Percentiles rank a stretch among this genome's conserved stretches.
phyloP scores from a whole-genome alignment of 106 monocot species.

The Acanthochlamys bracteata region DNA sequence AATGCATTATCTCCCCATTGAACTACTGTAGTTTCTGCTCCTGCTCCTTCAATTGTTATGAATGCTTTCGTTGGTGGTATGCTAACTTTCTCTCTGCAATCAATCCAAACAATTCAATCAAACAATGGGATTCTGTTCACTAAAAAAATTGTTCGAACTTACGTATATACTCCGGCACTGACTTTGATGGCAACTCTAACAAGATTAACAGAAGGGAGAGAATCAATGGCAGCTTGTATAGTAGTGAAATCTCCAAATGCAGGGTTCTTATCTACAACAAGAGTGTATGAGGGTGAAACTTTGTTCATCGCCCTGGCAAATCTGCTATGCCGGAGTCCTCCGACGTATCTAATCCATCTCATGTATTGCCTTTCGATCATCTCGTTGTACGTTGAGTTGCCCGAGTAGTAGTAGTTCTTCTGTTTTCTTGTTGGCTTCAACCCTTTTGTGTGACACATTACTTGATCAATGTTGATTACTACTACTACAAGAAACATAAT shows the following conservation, averaged over 20 bases:
- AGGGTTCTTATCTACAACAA: constrained; percentile 79
- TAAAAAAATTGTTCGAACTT: constrained; percentile 7
- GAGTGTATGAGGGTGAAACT: constrained; percentile 55
- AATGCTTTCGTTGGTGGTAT: constrained; percentile 60
- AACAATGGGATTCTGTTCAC: not conserved
- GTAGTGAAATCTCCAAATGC: constrained; percentile 68
- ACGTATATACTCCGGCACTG: constrained; percentile 77
- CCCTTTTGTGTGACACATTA: constrained; percentile 32
- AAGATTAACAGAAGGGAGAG: constrained; percentile 59
- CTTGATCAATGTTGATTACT: constrained; percentile 8
- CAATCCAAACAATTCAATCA: not conserved
- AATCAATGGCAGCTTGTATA: constrained; percentile 77
- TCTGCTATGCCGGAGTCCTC: constrained; percentile 51
- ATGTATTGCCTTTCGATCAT: constrained; percentile 67
- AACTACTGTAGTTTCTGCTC: constrained; percentile 70
- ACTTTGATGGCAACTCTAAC: constrained; percentile 75
- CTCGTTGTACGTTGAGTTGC: constrained; percentile 34
- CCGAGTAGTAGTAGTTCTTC: constrained; percentile 6
- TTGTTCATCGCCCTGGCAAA: constrained; percentile 49
- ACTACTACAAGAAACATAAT: constrained; percentile 19
- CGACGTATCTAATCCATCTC: constrained; percentile 73
- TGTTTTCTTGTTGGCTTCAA: constrained; percentile 16
- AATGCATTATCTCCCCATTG: constrained; percentile 88
- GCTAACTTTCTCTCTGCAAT: constrained; percentile 80
- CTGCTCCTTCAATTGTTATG: constrained; percentile 77